Evolutionary conservation across 2,329 filamentous ascomycete species (phyloP), one percentile per base, ranked within the genome.

Genomic region (Trichothecium roseum): DNA sequence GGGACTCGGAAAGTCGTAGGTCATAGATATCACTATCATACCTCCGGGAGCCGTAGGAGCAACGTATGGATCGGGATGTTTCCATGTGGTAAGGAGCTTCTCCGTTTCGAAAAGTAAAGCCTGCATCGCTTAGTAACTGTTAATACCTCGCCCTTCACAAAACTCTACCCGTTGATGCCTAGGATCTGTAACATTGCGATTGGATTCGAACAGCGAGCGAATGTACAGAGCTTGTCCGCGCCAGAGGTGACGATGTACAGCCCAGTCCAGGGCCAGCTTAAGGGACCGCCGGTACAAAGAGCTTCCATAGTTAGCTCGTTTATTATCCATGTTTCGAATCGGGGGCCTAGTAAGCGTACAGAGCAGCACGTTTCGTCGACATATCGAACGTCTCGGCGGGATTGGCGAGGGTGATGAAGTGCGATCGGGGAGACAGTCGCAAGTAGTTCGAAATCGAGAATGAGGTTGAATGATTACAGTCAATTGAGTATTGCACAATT

Each of bases 221-320:
- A 98, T 94, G 60, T 98, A 96, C 44, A 96, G 68, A 22, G 91
- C 91, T 62, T 96, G 91, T 42, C 89, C 88, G 50, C 91, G 82
- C 89, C 91, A 98, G 42, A 95, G 65, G 52, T 89, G 78, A 47
- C 91, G 77, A 57, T 95, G 84, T 43, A 96, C 87, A 39, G 86
- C 78, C 91, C 91, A 98, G 67, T 95, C 87, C 46, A 96, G 78
- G 29, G 91, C 74, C 45, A 95, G 78, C 72, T 95, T 95, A 55
- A 98, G 63, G 18, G 87, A 87, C 49, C 87, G 85, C 55, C 89
- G 81, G 63, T 98, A 98, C 41, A 98, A 81, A 29, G 76, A 80
- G 47, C 76, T 81, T 15, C 12, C 8, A 15, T 8, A 9, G 17
- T 16, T 16, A 18, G 30, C 18, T 32, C 8, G 12, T 32, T 13